phyloP scores from a whole-genome alignment of 148 eudicot genomes.

The Talinum fruticosum region DNA sequence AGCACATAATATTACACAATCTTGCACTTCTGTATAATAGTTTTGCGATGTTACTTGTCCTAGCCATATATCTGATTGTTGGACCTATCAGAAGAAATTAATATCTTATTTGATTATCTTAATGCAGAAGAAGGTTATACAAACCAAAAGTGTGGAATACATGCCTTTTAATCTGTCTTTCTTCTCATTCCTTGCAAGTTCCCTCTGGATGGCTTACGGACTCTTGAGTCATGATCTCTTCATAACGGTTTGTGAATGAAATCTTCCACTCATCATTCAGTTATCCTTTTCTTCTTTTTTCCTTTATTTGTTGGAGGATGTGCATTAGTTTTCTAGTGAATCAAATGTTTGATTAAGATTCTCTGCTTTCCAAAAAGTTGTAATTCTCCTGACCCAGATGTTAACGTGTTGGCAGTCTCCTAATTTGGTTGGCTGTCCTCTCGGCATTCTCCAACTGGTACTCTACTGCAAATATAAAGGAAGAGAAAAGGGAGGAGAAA shows the following conservation, averaged over 20 bases:
- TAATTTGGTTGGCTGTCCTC: constrained; percentile 51
- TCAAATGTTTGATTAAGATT: neutral
- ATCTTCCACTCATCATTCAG: neutral
- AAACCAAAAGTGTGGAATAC: constrained; percentile 64
- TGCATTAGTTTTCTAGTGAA: neutral
- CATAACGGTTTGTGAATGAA: constrained; percentile 46
- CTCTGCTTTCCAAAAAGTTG: neutral
- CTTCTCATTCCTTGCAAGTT: constrained; percentile 68
- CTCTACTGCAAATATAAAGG: constrained; percentile 58
- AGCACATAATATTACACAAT: neutral
- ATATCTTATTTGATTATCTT: constrained; percentile 13
- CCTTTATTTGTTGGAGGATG: neutral
- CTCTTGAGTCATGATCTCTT: constrained; percentile 63
- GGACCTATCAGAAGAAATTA: neutral
- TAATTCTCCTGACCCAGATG: constrained; percentile 15
- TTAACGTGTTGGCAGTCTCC: constrained; percentile 36
- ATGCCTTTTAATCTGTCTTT: constrained; percentile 76
- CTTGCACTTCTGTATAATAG: neutral
- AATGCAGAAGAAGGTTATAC: constrained; percentile 64
- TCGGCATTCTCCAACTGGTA: constrained; percentile 52
- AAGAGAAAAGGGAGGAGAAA: constrained; percentile 29
- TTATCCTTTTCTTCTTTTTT: neutral
- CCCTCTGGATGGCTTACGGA: constrained; percentile 71
- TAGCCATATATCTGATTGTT: neutral
- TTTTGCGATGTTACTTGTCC: neutral